Base-by-base conservation (phyloP, 495 filamentous ascomycete species). In the Daldinia vernicosa region DNA sequence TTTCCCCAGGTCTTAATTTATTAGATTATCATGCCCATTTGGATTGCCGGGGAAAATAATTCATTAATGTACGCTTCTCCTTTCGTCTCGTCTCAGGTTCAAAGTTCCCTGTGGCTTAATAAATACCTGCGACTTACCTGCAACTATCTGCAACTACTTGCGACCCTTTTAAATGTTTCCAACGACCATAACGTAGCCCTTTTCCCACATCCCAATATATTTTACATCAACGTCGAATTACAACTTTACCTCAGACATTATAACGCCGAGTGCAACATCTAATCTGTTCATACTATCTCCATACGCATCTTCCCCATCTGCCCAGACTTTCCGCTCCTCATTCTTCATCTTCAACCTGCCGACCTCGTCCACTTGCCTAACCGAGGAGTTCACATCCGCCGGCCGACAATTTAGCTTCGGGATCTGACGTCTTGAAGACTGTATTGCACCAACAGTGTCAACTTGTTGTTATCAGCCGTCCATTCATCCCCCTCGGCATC, bases 1-100 rank as follows among this genome's bases (percentile, higher is more conserved):
- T 57, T 73, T 73, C 66, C 70, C 70, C 70, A 65, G 70, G 66
- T 69, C 60, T 73, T 66, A 69, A 73, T 69, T 60, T 69, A 69
- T 68, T 56, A 68, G 65, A 65, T 61, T 64, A 65, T 64, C 28
- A 54, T 59, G 63, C 58, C 59, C 47, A 67, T 51, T 45, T 64
- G 53, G 62, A 65, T 50, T 60, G 53, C 64, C 69, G 64, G 64
- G 54, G 64, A 40, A 67, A 60, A 60, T 37, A 35, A 35, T 14
- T 45, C 55, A 65, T 67, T 52, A 59, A 65, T 69, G 33, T 35
- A 4, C 47, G 43, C 26, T 66, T 61, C 66, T 62, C 65, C 61
- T 69, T 73, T 73, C 51, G 61, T 72, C 56, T 69, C 70, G 57
- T 73, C 70, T 73, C 66, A 69, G 59, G 43, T 65, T 66, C 43